phyloP scores from a whole-genome alignment of 257 asterid species.

The Capsicum chinense region DNA sequence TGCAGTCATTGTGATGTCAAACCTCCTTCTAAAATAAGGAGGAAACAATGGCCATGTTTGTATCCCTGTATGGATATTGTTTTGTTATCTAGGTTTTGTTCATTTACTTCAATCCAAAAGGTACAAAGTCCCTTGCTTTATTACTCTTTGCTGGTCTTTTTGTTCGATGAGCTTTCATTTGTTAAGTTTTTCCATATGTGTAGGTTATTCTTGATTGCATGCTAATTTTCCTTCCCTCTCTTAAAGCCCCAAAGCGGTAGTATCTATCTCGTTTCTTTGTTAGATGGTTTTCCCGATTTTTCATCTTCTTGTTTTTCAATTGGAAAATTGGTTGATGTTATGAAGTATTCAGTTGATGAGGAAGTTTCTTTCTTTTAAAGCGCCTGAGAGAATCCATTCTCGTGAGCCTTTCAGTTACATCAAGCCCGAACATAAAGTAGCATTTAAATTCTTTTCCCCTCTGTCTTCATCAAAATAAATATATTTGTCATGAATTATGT shows the following conservation, averaged over 20 bases:
- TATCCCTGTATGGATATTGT: background rate
- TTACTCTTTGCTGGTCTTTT: background rate
- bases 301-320: background rate
- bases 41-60: too few relatives aligned
- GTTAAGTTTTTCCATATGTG: background rate
- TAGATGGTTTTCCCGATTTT: conserved; percentile 18
- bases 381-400: background rate
- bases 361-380: too few relatives aligned
- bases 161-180: background rate
- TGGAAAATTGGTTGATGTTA: background rate
- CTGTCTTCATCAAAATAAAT: background rate
- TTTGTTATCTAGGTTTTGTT: background rate
- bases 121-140: conserved; percentile 7
- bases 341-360: conserved; percentile 1
- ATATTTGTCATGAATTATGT: background rate
- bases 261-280: background rate
- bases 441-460: background rate
- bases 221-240: background rate
- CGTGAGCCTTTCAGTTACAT: background rate
- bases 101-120: background rate
- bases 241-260: background rate
- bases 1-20: too few relatives aligned
- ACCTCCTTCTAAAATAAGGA: too few relatives aligned
- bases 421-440: background rate
- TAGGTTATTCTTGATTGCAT: background rate